phyloP scores from a whole-genome alignment of 78 protist genomes.

The Guillardia theta region DNA sequence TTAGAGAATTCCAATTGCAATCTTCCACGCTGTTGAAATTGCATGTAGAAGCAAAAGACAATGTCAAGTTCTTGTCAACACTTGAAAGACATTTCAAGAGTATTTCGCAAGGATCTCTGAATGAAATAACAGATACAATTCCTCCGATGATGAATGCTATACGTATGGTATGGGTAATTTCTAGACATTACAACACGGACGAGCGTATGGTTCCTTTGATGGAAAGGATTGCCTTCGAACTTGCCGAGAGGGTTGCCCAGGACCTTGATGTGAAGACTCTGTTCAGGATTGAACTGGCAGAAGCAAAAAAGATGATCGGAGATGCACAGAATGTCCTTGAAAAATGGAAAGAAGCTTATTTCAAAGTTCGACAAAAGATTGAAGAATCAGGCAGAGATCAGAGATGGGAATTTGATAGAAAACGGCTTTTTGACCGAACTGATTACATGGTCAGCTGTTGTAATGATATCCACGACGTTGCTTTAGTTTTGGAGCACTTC shows the following conservation, averaged over 20 bases:
- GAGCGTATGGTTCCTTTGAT: slow-evolving; percentile 75
- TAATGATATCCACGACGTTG: background rate
- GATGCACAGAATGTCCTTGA: background rate
- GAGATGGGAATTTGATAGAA: slow-evolving; percentile 86
- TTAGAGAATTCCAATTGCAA: background rate
- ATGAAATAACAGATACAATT: slow-evolving; percentile 63
- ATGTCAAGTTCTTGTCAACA: slow-evolving; percentile 85
- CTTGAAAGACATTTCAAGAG: slow-evolving; percentile 88
- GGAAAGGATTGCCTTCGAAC: slow-evolving; percentile 67
- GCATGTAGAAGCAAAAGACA: slow-evolving; percentile 86
- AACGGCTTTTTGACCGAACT: slow-evolving; percentile 62
- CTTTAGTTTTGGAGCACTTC: slow-evolving; percentile 63
- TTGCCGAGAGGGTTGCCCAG: slow-evolving; percentile 53
- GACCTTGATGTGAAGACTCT: background rate
- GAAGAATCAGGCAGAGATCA: slow-evolving; percentile 42
- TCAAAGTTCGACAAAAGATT: slow-evolving; percentile 63
- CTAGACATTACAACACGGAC: slow-evolving; percentile 83
- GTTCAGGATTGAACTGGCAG: background rate
- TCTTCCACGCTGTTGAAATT: slow-evolving; percentile 43
- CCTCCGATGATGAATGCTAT: slow-evolving; percentile 81
- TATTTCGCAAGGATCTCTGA: slow-evolving; percentile 55
- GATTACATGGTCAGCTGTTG: slow-evolving; percentile 61
- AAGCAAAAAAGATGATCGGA: slow-evolving; percentile 23
- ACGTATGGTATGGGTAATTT: slow-evolving; percentile 91
- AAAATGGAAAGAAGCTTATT: slow-evolving; percentile 51